Conservation (phyloP, 768 basidiomycete genomes). For the Tremella fuciformis region DNA sequence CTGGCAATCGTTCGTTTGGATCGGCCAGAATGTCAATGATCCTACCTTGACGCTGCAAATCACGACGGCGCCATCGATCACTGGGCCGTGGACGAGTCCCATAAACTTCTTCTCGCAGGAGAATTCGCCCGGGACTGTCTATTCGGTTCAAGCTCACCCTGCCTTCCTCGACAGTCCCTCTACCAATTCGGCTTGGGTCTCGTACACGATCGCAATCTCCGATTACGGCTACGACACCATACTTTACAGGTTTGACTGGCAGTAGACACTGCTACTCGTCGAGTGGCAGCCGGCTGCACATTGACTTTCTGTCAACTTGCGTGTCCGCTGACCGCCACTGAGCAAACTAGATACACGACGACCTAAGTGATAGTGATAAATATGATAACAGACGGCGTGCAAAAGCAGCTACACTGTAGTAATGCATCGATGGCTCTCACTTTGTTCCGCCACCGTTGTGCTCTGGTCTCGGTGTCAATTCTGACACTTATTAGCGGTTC, state of each 20-base stretch:
- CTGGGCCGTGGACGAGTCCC: conserved; percentile 7
- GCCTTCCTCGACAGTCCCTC: not conserved
- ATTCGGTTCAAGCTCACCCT: conserved; percentile 8
- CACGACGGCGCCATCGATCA: conserved; percentile 7
- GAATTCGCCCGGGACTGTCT: not conserved
- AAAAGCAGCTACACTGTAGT: too few species aligned
- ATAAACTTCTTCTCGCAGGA: not conserved
- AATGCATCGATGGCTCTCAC: too few species aligned
- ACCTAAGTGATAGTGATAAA: too few species aligned
- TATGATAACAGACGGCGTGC: too few species aligned
- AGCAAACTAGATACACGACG: too few species aligned
- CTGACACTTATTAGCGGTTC: too few species aligned
- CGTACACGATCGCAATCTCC: conserved; percentile 1
- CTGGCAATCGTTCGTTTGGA: conserved; percentile 11
- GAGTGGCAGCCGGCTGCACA: too few species aligned
- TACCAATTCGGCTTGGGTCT: not conserved
- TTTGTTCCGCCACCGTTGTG: too few species aligned
- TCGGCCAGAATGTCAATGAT: conserved; percentile 8
- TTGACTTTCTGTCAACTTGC: too few species aligned
- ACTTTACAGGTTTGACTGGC: not conserved
- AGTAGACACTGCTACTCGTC: too few species aligned
- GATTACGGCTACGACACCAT: conserved; percentile 2
- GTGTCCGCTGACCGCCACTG: too few species aligned
- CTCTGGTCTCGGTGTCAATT: too few species aligned
- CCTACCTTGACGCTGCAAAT: not conserved